Conservation (phyloP, 2,329 filamentous ascomycete genomes). For the Ophiostoma perfectum region DNA sequence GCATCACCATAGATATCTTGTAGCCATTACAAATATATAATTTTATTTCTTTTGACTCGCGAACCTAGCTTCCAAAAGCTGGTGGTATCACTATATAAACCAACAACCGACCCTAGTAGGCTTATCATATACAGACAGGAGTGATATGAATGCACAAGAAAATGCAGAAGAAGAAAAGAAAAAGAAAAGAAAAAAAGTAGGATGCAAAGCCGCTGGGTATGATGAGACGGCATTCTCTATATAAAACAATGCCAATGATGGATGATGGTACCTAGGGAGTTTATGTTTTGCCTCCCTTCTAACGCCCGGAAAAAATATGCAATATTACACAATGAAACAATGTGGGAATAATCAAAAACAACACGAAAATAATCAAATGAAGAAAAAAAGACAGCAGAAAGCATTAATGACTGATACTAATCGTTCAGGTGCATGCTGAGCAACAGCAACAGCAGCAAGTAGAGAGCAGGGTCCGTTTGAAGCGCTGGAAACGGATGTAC, state of each 20-base stretch:
- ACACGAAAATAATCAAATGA: neutral
- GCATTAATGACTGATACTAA: neutral
- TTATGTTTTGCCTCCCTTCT: neutral
- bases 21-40: no score
- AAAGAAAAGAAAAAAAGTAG: neutral
- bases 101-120: neutral
- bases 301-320: neutral
- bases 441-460: neutral
- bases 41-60: no score
- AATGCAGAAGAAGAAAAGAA: neutral
- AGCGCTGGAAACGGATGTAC: conserved; percentile 4
- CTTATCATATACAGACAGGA: neutral
- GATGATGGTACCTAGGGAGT: neutral
- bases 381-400: neutral
- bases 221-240: conserved; percentile 14
- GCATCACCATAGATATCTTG: neutral
- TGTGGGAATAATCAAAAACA: conserved; percentile 7
- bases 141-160: neutral
- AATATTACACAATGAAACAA: neutral
- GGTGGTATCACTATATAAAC: neutral
- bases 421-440: neutral
- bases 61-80: neutral
- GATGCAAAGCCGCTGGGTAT: conserved; percentile 13
- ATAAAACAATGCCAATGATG: conserved; percentile 10
- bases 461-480: neutral